A percentile compares a stretch with the other conserved stretches of the same genome.
phyloP scores from a whole-genome alignment of 495 filamentous ascomycete genomes.

The Podospora pseudoanserina region DNA sequence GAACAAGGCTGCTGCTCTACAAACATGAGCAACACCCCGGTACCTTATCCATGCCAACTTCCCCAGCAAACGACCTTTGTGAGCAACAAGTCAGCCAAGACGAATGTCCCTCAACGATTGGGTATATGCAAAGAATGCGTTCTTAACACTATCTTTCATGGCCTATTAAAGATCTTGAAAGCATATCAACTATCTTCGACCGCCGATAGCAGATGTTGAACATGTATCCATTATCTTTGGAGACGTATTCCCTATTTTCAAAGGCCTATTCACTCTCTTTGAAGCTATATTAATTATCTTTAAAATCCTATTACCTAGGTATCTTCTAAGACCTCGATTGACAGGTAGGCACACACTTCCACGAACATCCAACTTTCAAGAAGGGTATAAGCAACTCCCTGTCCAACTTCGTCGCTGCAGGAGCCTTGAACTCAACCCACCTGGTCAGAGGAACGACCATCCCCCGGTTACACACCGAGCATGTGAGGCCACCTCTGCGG shows the following conservation, averaged over 20 bases:
- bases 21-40: no score
- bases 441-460: slow-evolving; percentile 25
- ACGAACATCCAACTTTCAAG: slow-evolving; percentile 61
- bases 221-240: no score
- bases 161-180: no score
- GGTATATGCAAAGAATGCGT: background rate
- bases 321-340: no score
- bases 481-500: slow-evolving; percentile 21
- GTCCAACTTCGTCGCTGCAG: background rate
- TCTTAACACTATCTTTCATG: background rate
- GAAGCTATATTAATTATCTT: no score
- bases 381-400: slow-evolving; percentile 50
- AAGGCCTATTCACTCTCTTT: no score
- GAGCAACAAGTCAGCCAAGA: background rate
- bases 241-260: no score
- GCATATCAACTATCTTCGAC: no score
- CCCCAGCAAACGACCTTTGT: background rate
- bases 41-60: background rate
- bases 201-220: no score
- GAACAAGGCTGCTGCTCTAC: no score
- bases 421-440: slow-evolving; percentile 28
- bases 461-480: slow-evolving; percentile 27
- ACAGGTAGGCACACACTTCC: slow-evolving; percentile 51
- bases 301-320: no score
- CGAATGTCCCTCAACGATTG: background rate